These are phyloP conservation scores for Candida pini DNA, from an alignment of 805 yeast species.

Conservation along the genomic window DNA sequence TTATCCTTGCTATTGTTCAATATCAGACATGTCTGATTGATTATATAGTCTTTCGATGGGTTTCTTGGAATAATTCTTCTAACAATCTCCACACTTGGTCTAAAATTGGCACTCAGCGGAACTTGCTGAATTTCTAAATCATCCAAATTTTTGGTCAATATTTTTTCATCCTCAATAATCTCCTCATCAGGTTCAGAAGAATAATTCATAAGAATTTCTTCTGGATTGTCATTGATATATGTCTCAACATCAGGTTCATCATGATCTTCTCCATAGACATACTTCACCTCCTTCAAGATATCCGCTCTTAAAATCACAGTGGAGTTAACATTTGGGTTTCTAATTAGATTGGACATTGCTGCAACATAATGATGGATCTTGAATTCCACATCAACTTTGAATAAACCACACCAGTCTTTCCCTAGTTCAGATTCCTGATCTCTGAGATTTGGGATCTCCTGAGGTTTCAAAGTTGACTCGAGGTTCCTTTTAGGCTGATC, in stretches of 20 bases:
- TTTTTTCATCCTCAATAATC: conserved; percentile 11
- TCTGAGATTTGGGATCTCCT: conserved; percentile 35
- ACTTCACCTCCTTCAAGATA: conserved; percentile 49
- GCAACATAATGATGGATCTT: conserved; percentile 52
- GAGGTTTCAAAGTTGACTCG: conserved; percentile 20
- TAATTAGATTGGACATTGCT: conserved; percentile 76
- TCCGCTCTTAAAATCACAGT: conserved; percentile 89
- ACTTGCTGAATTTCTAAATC: conserved; percentile 37
- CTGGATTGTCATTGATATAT: conserved; percentile 27
- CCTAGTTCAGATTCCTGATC: conserved; percentile 45
- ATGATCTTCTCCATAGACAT: conserved; percentile 27
- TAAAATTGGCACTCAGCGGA: conserved; percentile 25
- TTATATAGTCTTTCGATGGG: conserved; percentile 75
- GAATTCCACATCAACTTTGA: conserved; percentile 43
- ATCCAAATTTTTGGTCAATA: conserved; percentile 27
- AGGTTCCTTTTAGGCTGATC: conserved; percentile 11
- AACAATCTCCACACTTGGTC: conserved; percentile 50
- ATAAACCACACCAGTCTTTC: conserved; percentile 56
- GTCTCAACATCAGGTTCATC: conserved; percentile 24
- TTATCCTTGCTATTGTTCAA: conserved; percentile 30
- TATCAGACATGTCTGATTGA: conserved; percentile 77
- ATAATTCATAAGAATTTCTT: conserved; percentile 25
- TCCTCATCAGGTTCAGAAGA: conserved; percentile 1
- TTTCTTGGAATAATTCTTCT: conserved; percentile 89
- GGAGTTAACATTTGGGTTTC: conserved; percentile 86